These are phyloP conservation scores for Tranzscheliella williamsii DNA, from an alignment of 1,284 basidiomycete species.

Conservation along the genomic window DNA sequence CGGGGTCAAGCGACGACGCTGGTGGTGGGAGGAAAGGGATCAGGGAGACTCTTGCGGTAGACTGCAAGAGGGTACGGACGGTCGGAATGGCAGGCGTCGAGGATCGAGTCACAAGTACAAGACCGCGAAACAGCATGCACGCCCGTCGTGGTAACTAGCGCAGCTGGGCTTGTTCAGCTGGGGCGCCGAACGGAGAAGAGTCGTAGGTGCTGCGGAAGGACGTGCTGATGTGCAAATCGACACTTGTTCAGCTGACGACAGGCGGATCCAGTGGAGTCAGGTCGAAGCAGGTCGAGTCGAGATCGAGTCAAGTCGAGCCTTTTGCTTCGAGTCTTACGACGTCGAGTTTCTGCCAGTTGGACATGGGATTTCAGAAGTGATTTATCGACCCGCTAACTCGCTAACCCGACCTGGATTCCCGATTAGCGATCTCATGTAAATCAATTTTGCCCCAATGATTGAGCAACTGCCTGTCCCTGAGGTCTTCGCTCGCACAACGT, in stretches of 20 bases:
- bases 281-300: conserved; percentile 20
- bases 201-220: too few species aligned
- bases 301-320: conserved; percentile 28
- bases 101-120: conserved; percentile 14
- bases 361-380: conserved; percentile 34
- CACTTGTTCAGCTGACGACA: too few species aligned
- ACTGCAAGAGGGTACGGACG: too few species aligned
- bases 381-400: conserved; percentile 28
- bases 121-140: too few species aligned
- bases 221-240: too few species aligned
- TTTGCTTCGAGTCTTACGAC: conserved; percentile 20
- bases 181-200: conserved; percentile 22
- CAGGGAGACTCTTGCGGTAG: too few species aligned
- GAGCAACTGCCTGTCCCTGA: too few species aligned
- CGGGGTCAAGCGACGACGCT: conserved; percentile 28
- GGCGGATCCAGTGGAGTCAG: conserved; percentile 41
- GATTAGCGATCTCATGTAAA: conserved; percentile 15
- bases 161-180: conserved; percentile 17
- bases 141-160: too few species aligned
- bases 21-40: conserved; percentile 2
- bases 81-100: too few species aligned
- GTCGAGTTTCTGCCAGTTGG: too few species aligned
- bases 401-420: conserved; percentile 23
- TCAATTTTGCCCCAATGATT: conserved; percentile 2
- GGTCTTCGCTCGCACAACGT: too few species aligned